A percentile compares a stretch with the other conserved stretches of the same genome.
These are phyloP conservation scores for Entomortierella parvispora DNA, from an alignment of 192 early-diverging fungal genomes.

Conservation along the genomic window DNA sequence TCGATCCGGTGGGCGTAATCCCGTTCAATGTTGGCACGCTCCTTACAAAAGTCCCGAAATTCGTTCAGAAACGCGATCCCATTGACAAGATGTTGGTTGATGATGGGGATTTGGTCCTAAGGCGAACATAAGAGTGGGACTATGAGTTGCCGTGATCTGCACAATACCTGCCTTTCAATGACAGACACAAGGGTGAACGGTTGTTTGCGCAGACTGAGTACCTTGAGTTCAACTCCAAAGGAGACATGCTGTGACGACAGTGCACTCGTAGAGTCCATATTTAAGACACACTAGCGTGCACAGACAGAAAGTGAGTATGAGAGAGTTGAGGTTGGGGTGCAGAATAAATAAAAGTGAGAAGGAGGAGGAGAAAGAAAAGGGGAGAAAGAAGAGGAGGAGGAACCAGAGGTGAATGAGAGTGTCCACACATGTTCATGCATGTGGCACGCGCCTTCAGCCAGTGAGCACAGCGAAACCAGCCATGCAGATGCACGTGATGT, in stretches of 20 bases:
- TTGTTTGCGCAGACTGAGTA: background rate
- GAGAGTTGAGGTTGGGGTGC: background rate
- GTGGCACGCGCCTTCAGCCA: too few species aligned
- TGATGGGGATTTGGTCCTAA: conserved; percentile 64
- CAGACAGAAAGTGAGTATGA: too few species aligned
- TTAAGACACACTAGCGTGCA: too few species aligned
- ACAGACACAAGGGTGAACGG: background rate
- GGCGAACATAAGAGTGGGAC: background rate
- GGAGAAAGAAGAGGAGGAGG: too few species aligned
- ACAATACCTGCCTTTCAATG: background rate
- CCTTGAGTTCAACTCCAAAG: conserved; percentile 48
- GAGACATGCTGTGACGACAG: conserved; percentile 16
- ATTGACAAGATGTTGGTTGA: conserved; percentile 62
- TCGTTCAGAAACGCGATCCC: conserved; percentile 71
- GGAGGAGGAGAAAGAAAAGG: too few species aligned
- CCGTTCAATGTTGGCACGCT: conserved; percentile 73
- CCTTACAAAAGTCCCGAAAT: conserved; percentile 76
- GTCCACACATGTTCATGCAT: too few species aligned
- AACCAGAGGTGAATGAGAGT: too few species aligned
- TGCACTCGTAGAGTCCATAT: conserved; percentile 36
- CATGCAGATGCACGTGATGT: too few species aligned
- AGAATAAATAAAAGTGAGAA: background rate
- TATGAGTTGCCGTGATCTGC: background rate
- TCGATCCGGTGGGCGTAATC: conserved; percentile 79
- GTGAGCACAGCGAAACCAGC: too few species aligned